Evolutionary conservation across 805 yeast species (phyloP), one percentile per base, ranked within the genome.

Genomic region (Zygotorulaspora chibaensis): DNA sequence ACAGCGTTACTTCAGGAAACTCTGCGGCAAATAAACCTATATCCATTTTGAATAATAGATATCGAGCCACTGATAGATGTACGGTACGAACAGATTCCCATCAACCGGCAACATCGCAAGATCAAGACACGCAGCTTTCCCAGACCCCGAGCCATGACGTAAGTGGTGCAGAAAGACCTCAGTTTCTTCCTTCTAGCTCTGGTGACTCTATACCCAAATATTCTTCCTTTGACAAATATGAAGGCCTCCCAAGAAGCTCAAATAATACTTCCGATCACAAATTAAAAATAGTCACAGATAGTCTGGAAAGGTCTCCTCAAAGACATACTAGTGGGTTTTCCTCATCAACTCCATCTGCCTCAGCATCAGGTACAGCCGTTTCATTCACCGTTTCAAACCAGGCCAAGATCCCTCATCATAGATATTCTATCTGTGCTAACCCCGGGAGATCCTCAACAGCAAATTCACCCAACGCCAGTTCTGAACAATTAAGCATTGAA

Each of bases 341-440:
- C 6, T 38, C 42, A 11, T 15, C 20, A 3, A n/a, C 36, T 33
- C 43, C 20, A 10, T 35, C 35, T 11, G 47, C 36, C 10, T 20
- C 42, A 16, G 40, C 40, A 10, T 23, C 47, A 6, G 36, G 43
- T 8, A 45, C 51, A 18, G 61, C 68, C 3, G 70, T 77, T 9
- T 76, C 80, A 2, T 77, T 77, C 54, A 75, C 75, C 16, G 75
- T 73, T 15, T 74, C 76, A 1, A 62, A 72, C 9, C 62, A 53
- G 7, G 72, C 70, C 18, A 75, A 74, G 50, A 60, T 69, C 1
- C 57, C 65, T 2, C 65, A 61, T 40, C 80, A 79, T 52, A 63
- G 84, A 46, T 80, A 81, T n/a, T 78, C 83, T 1, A 77, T 79
- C 42, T 73, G 79, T 37, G 74, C 79, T 1, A 67, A 75, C 50